Evolutionary conservation across 768 basidiomycete genomes (phyloP), one percentile per base, ranked within the genome.

Genomic region (Tylopilus rubrobrunneus): DNA sequence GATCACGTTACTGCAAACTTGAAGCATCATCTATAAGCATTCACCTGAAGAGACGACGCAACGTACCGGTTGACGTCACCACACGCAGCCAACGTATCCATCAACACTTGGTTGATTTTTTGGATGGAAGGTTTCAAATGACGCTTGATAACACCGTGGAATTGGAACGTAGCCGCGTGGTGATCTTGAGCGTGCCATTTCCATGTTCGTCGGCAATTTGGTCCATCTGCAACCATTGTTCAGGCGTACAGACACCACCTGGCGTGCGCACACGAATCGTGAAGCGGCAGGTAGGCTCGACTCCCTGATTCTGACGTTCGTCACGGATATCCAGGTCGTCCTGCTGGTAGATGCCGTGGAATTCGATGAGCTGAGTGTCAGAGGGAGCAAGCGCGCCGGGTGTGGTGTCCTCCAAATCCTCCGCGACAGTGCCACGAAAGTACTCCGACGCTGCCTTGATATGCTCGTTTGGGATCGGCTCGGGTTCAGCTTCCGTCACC

Each of bases 281-380:
- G 78, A 99, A 99, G 65, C 86, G 81, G 73, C 86, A 99, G 1
- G 97, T 96, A 31, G 93, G 93, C 71, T 99, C 97, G 21, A 89
- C 84, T 43, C 95, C 97, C 67, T 92, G 89, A 23, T 82, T 85
- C 68, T 92, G 83, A 55, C 97, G 86, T 71, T 98, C 96, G 58
- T 98, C 96, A 39, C 97, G 89, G 65, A 99, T 96, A 71, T 99
- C 97, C 45, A 97, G 87, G 69, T 99, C 97, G 67, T 98, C 97
- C 73, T 98, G 92, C 71, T 94, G 90, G 71, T 93, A 94, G 62
- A 92, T 93, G 17, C 92, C 92, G 64, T 93, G 92, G 84, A 98
- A 98, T 78, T 98, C 98, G 62, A 95, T 98, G 50, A 99, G 77
- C 71, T 98, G 97, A 8, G 84, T 86, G 69, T 99, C 97, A 58